Evolutionary conservation across 2,329 filamentous ascomycete species (phyloP).

Genomic region (Stachybotrys chlorohalonatus): DNA sequence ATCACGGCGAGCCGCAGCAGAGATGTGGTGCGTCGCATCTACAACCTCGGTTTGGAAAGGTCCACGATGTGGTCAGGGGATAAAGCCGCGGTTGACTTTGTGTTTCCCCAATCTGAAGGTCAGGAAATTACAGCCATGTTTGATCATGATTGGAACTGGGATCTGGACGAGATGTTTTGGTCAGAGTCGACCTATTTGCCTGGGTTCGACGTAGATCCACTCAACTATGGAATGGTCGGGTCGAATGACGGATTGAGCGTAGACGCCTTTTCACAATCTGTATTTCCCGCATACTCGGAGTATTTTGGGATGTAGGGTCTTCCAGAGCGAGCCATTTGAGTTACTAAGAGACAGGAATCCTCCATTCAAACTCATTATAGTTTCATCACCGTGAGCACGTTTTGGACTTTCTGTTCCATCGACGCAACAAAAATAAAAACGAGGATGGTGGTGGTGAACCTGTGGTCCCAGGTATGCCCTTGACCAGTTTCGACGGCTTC

Average conservation of each 20-base stretch:
- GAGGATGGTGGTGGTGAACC: no score
- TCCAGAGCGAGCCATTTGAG: no score
- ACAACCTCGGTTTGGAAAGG: conserved; percentile 50
- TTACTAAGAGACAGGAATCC: no score
- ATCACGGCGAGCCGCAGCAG: conserved; percentile 52
- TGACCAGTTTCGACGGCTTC: no score
- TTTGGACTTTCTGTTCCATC: no score
- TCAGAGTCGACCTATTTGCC: neutral
- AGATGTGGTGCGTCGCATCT: conserved; percentile 55
- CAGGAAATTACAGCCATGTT: conserved; percentile 44
- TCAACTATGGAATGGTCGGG: neutral
- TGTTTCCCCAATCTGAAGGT: conserved; percentile 42
- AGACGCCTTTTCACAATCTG: neutral
- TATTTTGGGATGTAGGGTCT: neutral
- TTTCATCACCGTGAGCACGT: no score
- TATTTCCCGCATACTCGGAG: neutral
- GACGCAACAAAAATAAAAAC: no score
- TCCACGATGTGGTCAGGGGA: neutral
- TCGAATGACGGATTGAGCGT: neutral
- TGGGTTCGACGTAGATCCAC: neutral
- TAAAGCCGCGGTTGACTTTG: conserved; percentile 32
- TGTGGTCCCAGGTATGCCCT: no score
- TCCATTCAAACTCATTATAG: no score
- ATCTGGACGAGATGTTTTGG: conserved; percentile 33
- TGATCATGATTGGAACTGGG: conserved; percentile 46